Evolutionary conservation across 2,329 filamentous ascomycete genomes (phyloP).

Genomic region (Penicillium griseofulvum): DNA sequence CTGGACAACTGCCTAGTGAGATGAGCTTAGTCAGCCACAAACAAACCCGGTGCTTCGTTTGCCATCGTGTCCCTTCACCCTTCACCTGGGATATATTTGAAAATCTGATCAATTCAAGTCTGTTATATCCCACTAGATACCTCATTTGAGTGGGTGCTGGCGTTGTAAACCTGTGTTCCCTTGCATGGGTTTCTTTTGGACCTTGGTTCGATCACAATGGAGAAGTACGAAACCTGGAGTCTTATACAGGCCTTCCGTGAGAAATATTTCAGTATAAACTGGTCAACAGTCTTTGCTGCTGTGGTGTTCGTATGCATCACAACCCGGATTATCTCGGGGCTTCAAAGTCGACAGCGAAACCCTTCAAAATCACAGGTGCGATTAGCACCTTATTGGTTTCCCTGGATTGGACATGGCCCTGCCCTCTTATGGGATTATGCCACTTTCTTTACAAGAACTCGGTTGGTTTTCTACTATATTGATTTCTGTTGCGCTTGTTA

Average conservation of each 20-base stretch:
- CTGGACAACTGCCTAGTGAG: background rate
- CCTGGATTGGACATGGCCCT: constrained; percentile 55
- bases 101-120: background rate
- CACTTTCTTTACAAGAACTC: constrained; percentile 44
- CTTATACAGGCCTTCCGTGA: constrained; percentile 24
- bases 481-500: constrained; percentile 5
- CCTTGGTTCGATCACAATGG: constrained; percentile 14
- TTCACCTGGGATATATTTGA: background rate
- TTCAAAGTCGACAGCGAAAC: constrained; percentile 29
- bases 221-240: constrained; percentile 15
- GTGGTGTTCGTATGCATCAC: constrained; percentile 35
- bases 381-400: constrained; percentile 59
- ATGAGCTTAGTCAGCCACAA: constrained; percentile 1
- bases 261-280: constrained; percentile 20
- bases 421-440: constrained; percentile 48
- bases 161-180: background rate
- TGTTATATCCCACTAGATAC: no score
- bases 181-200: background rate
- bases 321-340: constrained; percentile 40
- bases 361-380: constrained; percentile 42
- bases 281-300: constrained; percentile 28
- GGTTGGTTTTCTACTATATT: constrained; percentile 28
- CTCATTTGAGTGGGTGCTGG: background rate
- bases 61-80: background rate
- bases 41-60: background rate